Base-by-base conservation (phyloP, 78 protist species). In the Chrysochromulina parva region DNA sequence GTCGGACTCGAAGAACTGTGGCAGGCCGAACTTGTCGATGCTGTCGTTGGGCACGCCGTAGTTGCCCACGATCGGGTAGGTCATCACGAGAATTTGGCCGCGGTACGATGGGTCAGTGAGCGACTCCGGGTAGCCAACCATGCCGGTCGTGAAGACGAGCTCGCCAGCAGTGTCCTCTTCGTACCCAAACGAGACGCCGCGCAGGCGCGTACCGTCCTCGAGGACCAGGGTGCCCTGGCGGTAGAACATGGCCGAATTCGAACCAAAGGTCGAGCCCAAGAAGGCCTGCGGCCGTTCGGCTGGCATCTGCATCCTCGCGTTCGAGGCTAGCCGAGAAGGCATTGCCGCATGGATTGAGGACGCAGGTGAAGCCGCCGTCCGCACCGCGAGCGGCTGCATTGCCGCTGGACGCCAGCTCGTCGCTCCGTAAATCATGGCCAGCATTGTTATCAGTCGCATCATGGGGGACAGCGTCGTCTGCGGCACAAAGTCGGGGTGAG, bases 111-210 rank as follows among this genome's bases (percentile, higher is more conserved):
- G 99, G 87, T 97, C 99, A 26, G 98, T 96, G 57, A 98, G 91
- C 13, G 97, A 88, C 91, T 98, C 99, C 7, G 96, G 88, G 92
- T 98, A 97, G 20, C 99, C 99, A 22, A 98, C 99, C 99, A 98
- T 98, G 50, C 97, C 98, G 1, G 99, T 97, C 57, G 95, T 93
- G 96, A 98, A 97, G 22, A 97, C 98, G 50, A 96, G 94, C 91
- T 97, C 99, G 38, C 99, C 99, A 7, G 95, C 66, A 1, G 94
- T 90, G 66, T 90, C 28, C 50, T 19, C 62, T 55, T 82, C 92
- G 28, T 97, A 96, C 28, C 99, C 99, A 28, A 98, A 98, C 60
- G 93, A 58, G 50, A 71, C 78, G 73, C 99, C 99, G 9, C 58
- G 54, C 88, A 91, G 96, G 58, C 87, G 57, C 11, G 96, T 66